phyloP scores from a whole-genome alignment of 148 eudicot genomes.

The Cornus suecica region DNA sequence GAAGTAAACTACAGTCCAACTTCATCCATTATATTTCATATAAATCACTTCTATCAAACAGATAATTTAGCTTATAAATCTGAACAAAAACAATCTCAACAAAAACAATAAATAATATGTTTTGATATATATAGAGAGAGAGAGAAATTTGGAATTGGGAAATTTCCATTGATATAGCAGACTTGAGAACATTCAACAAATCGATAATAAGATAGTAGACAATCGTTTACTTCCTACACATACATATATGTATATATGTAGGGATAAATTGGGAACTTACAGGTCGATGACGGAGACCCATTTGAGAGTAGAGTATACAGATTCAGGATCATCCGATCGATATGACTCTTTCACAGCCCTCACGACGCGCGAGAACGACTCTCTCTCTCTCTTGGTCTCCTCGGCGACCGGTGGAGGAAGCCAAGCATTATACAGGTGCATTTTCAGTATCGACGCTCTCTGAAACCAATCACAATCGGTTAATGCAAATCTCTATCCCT shows the following conservation, averaged over 20 bases:
- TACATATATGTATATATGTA: neutral
- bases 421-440: conserved; percentile 98
- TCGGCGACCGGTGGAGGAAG: conserved; percentile 77
- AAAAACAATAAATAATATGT: too few species aligned
- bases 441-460: conserved; percentile 9
- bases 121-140: too few species aligned
- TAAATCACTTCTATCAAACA: too few species aligned
- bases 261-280: conserved; percentile 32
- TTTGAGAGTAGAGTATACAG: conserved; percentile 82
- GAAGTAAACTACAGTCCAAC: neutral
- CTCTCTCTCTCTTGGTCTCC: conserved; percentile 64
- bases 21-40: neutral
- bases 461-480: too few species aligned
- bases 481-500: neutral
- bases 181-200: neutral
- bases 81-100: neutral
- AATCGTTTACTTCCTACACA: neutral
- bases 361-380: conserved; percentile 62
- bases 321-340: conserved; percentile 64
- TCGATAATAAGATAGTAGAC: neutral
- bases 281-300: conserved; percentile 88
- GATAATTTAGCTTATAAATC: neutral
- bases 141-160: neutral
- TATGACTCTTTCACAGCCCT: conserved; percentile 47
- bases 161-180: neutral